A percentile compares a stretch with the other conserved stretches of the same genome.
Evolutionary conservation across 2,329 filamentous ascomycete species (phyloP).

Genomic region (Cercospora citrullina): DNA sequence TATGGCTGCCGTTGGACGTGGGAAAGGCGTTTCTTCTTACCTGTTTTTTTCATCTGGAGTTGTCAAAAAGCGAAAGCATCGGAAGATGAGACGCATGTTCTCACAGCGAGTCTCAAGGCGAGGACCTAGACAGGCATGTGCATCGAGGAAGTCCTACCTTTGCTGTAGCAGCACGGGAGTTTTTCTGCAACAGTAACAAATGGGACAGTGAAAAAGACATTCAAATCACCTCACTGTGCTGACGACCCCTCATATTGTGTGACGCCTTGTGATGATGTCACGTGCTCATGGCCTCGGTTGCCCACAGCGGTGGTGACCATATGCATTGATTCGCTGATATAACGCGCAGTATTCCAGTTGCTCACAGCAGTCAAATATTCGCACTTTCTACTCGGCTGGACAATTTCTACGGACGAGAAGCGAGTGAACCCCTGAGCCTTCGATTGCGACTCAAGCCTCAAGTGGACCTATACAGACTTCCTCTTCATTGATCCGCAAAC

Average conservation of each 20-base stretch:
- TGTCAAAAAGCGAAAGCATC: neutral
- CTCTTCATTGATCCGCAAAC: neutral
- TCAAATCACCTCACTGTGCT: constrained; percentile 23
- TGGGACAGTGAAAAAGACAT: neutral
- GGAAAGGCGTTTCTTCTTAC: constrained; percentile 1
- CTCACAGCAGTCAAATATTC: neutral
- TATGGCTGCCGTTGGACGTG: neutral
- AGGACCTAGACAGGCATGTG: constrained; percentile 2
- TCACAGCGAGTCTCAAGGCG: constrained; percentile 1
- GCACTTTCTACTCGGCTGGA: neutral
- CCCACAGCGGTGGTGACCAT: neutral
- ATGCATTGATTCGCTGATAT: neutral
- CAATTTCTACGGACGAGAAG: neutral
- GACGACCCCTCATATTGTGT: neutral
- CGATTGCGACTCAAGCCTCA: neutral
- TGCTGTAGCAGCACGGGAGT: neutral
- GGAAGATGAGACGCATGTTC: neutral
- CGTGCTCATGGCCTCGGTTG: neutral
- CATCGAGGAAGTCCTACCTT: constrained; percentile 8
- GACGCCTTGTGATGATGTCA: neutral
- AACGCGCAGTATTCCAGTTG: neutral
- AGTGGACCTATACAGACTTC: neutral
- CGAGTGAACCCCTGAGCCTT: neutral
- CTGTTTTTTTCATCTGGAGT: neutral
- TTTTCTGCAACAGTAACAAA: constrained; percentile 4